phyloP scores from a whole-genome alignment of 192 early-diverging fungal genomes.

The Coemansia sp. region DNA sequence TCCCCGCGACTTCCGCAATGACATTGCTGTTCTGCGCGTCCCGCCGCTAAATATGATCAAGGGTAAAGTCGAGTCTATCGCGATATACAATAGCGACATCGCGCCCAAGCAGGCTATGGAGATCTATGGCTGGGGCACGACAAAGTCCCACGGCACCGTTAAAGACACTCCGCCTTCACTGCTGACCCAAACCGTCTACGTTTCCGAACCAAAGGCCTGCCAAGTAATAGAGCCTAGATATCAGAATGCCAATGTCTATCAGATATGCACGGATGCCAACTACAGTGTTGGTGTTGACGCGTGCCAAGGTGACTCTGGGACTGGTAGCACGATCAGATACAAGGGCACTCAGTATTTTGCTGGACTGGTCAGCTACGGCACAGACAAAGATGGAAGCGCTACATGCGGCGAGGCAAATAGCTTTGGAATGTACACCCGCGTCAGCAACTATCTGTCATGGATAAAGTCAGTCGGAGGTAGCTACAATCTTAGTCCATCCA shows the following conservation, averaged over 20 bases:
- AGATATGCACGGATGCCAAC: conserved; percentile 42
- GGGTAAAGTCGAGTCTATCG: conserved; percentile 22
- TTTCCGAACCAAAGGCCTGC: conserved; percentile 42
- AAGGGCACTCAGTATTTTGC: conserved; percentile 29
- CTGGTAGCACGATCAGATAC: conserved; percentile 25
- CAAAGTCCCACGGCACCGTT: conserved; percentile 19
- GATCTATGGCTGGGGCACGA: conserved; percentile 50
- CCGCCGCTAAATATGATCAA: conserved; percentile 12
- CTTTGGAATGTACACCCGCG: conserved; percentile 49
- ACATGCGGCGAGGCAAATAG: conserved; percentile 48
- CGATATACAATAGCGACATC: conserved; percentile 24
- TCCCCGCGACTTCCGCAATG: conserved; percentile 17
- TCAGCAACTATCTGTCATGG: conserved; percentile 32
- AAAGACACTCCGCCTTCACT: conserved; percentile 13
- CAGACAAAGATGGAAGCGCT: conserved; percentile 16
- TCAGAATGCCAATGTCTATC: conserved; percentile 24
- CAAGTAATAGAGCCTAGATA: conserved; percentile 35
- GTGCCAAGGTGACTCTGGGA: conserved; percentile 49
- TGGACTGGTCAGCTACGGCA: conserved; percentile 50
- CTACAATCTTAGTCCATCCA: conserved; percentile 7
- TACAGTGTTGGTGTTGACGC: conserved; percentile 48
- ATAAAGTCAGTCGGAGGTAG: conserved; percentile 26
- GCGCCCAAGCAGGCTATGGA: conserved; percentile 19
- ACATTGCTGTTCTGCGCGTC: conserved; percentile 41
- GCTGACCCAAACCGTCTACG: conserved; percentile 31